These are phyloP conservation scores for Ganoderma resinaceum DNA, from an alignment of 1,284 basidiomycete genomes.

Conservation along the genomic window DNA sequence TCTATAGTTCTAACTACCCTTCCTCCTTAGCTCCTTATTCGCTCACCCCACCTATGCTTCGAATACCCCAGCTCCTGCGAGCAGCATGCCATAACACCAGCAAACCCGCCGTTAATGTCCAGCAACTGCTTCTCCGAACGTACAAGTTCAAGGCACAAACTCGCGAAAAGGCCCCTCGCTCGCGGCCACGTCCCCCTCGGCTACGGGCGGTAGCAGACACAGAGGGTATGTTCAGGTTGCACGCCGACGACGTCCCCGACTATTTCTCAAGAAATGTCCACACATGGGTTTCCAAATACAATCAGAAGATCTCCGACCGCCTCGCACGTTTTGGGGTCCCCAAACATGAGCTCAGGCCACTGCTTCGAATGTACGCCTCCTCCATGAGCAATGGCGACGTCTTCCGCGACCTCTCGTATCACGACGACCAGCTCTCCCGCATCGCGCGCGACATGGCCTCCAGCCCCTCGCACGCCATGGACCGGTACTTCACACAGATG, in stretches of 20 bases:
- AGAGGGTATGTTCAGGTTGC: neutral
- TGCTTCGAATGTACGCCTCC: constrained; percentile 46
- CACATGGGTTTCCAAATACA: constrained; percentile 37
- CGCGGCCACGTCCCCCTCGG: neutral
- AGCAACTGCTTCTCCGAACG: constrained; percentile 10
- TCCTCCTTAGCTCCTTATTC: too few relatives aligned
- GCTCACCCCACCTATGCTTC: constrained; percentile 15
- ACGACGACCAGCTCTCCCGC: constrained; percentile 40
- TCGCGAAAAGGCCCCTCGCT: neutral
- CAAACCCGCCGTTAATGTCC: neutral
- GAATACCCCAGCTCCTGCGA: constrained; percentile 14
- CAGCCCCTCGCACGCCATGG: constrained; percentile 34
- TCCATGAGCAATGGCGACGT: constrained; percentile 45
- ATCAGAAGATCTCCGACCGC: constrained; percentile 32
- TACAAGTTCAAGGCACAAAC: neutral
- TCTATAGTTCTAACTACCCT: neutral
- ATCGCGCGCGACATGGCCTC: constrained; percentile 37
- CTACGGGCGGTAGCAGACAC: neutral
- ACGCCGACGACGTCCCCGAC: constrained; percentile 17
- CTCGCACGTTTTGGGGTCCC: constrained; percentile 55
- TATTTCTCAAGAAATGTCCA: constrained; percentile 31
- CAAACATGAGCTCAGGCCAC: constrained; percentile 37
- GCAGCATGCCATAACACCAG: constrained; percentile 21
- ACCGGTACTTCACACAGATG: constrained; percentile 45
- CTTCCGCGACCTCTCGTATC: constrained; percentile 45